Evolutionary conservation across 352 stramenopile species (phyloP), one percentile per base, ranked within the genome.

Genomic region (Phytophthora chlamydospora): DNA sequence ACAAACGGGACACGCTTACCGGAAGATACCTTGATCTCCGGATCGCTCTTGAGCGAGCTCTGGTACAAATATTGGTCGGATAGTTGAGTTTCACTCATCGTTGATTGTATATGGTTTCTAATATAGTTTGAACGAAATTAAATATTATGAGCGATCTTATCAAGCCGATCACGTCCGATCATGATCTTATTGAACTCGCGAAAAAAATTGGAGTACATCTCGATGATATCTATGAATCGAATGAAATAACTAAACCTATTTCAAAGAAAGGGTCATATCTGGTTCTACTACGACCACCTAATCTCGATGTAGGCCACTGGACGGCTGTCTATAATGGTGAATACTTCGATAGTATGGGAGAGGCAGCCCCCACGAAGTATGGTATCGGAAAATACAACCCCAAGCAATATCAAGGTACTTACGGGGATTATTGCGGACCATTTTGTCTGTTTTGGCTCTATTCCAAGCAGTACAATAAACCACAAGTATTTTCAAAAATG

Each of bases 401-500:
- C 2, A 52, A 42, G 1, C 61, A 64, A 58, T 69, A 54, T n/a
- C 53, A 69, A 60, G 44, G 45, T 6, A 46, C 51, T 0, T 63
- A 60, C 17, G 34, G 38, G 1, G 53, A 64, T 14, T 70, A 60
- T 16, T 58, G 40, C 27, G 60, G 60, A 10, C 21, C 42, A 12
- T 68, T 32, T 4, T 57, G 44, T 32, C 11, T 68, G 3, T 13
- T 58, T 0, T 68, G 29, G 24, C 9, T 68, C 9, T 63, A 68
- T 58, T 47, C 11, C 2, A 68, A 63, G 14, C 60, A 68, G 6
- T 4, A 67, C 6, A 52, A 58, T 9, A 57, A 44, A 42, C 38
- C 44, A 0, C n/a, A 63, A 33, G 27, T 63, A 34, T 43, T 62
- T 9, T 42, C 53, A 14, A 46, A 33, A 0, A 53, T 69, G 13